Evolutionary conservation across 805 yeast species (phyloP), one percentile per base, ranked within the genome.

Genomic region (Zygosaccharomyces pseudorouxii): DNA sequence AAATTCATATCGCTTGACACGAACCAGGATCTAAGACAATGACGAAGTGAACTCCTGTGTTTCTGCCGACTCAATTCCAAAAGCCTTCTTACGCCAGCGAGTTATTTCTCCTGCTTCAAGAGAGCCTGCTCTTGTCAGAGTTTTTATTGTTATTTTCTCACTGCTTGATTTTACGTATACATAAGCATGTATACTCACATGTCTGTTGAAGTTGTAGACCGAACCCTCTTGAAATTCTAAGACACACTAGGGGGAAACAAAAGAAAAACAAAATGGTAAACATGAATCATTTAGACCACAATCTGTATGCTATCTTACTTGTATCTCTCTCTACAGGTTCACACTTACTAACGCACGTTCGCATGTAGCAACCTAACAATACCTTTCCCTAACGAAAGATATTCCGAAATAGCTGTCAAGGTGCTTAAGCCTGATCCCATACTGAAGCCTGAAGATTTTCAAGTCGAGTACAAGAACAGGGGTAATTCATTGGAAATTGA

Each of bases 371-470:
- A 68, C 33, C 64, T 86, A 23, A 67, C 69, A 18, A 72, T 89
- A 6, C 96, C 96, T 5, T 85, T 89, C 57, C 76, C 75, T 52
- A 72, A 71, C 3, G 62, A 57, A 1, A 60, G 66, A 33, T 92
- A 87, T 56, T 89, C 95, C 0, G 43, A 47, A 3, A 81, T 86
- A 2, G 92, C 93, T 1, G 58, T 67, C 36, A 68, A 71, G n/a
- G 72, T 88, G 2, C 71, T 88, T 19, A 57, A 69, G 3, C 95
- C 92, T 0, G 97, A 89, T 61, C 95, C 96, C 1, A 81, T 85
- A n/a, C 71, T 89, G 52, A 82, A 80, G 59, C 82, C 83, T 1
- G 72, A 77, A 45, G 93, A 87, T 63, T 71, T 89, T 42, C 62
- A 66, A 14, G 82, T 81, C 4, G 55, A 55, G 1, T 81, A 80